Conservation (phyloP, 805 yeast species). For the Metschnikowia matae region DNA sequence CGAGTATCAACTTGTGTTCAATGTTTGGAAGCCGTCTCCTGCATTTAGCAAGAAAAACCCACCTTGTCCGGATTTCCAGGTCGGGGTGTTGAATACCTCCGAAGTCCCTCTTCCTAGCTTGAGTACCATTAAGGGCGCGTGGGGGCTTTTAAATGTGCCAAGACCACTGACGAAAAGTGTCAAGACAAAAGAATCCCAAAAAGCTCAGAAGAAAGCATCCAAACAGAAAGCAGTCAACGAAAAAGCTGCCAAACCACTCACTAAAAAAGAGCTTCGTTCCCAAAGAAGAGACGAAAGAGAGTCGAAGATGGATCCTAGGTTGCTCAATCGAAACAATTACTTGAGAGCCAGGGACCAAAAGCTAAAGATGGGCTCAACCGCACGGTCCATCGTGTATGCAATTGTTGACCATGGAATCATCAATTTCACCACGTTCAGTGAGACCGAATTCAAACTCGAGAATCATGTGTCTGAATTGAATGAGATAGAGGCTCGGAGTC, state of each 20-base stretch:
- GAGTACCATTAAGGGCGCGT: slow-evolving; percentile 34
- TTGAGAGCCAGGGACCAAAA: slow-evolving; percentile 32
- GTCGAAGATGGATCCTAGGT: slow-evolving; percentile 21
- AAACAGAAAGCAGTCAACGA: neutral
- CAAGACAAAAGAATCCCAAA: neutral
- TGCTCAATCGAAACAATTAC: slow-evolving; percentile 26
- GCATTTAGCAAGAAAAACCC: slow-evolving; percentile 68
- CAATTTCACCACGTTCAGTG: slow-evolving; percentile 54
- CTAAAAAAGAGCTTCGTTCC: slow-evolving; percentile 25
- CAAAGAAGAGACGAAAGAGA: slow-evolving; percentile 26
- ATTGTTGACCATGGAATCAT: slow-evolving; percentile 72
- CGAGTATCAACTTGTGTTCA: slow-evolving; percentile 41
- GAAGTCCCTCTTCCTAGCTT: slow-evolving; percentile 44
- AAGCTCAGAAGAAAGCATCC: neutral
- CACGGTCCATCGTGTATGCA: slow-evolving; percentile 55
- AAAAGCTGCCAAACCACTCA: slow-evolving; percentile 8
- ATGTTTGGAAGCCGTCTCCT: slow-evolving; percentile 83
- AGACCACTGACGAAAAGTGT: neutral
- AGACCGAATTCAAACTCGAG: slow-evolving; percentile 44
- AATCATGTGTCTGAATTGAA: slow-evolving; percentile 7
- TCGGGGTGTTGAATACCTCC: slow-evolving; percentile 53
- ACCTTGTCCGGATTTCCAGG: slow-evolving; percentile 69
- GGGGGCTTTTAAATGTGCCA: slow-evolving; percentile 13
- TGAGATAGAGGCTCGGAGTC: slow-evolving; percentile 5
- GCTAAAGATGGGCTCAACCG: slow-evolving; percentile 48